These are phyloP conservation scores for Pouteria glomerata DNA, from an alignment of 148 eudicot genomes.

Conservation along the genomic window DNA sequence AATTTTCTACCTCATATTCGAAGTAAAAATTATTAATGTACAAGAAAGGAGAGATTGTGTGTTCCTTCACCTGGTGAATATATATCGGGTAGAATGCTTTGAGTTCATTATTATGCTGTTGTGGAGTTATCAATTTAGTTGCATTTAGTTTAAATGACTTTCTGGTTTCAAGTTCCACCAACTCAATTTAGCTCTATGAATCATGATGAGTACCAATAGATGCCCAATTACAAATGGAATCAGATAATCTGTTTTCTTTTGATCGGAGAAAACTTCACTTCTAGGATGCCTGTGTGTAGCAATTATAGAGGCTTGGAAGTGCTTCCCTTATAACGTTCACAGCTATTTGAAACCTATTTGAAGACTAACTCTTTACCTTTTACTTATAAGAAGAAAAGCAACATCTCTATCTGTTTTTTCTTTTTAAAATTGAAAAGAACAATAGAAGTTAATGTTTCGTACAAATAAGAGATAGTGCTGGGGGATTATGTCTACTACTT, in stretches of 20 bases:
- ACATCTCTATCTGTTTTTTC: background rate
- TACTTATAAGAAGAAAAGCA: background rate
- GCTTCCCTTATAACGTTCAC: background rate
- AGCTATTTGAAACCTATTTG: no score
- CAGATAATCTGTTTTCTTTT: background rate
- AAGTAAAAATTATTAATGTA: no score
- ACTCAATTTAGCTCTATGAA: background rate
- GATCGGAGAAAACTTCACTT: background rate
- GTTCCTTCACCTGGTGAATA: background rate
- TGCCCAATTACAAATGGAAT: background rate
- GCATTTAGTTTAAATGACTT: background rate
- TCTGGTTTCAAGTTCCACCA: background rate
- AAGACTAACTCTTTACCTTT: background rate
- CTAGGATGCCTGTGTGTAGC: background rate
- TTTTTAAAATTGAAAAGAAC: background rate
- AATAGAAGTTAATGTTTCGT: no score
- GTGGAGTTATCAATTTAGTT: background rate
- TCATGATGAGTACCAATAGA: constrained; percentile 7
- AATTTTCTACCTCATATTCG: background rate
- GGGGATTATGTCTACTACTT: background rate
- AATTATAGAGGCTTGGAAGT: background rate
- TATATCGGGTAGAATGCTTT: background rate
- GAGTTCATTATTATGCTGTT: background rate
- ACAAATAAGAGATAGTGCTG: background rate
- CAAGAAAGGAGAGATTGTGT: background rate